Evolutionary conservation across 331 rosid species (phyloP), one percentile per base, ranked within the genome.

Genomic region (Telfairia occidentalis): DNA sequence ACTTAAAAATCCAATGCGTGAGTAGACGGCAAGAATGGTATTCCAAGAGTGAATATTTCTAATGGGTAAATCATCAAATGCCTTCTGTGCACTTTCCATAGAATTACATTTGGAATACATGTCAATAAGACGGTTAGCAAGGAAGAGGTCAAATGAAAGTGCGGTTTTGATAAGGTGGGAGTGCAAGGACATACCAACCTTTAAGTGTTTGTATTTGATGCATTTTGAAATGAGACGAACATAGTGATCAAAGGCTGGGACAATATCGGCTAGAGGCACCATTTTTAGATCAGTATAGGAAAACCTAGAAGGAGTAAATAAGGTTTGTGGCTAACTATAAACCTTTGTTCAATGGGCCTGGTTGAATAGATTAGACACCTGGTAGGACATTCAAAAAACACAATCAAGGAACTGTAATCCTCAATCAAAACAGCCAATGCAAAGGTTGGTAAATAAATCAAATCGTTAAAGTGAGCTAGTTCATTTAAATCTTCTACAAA

Each of bases 21-120:
- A 82, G 78, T 87, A 82, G 29, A 45, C 2, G 0, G 86, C 73
- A 7, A 89, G 75, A 53, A 89, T 66, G 40, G 78, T 82, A 81
- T 89, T 89, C 95, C 90, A 89, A n/a, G 95, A 82, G 71, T 83
- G 90, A 2, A 86, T 64, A 64, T 74, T 85, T 81, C 75, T 87
- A 58, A 53, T 61, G 43, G 86, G 85, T 35, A 85, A 80, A 71
- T 89, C 90, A 28, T 84, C 84, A 52, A 89, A 84, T 52, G 80
- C 79, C 45, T 78, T 85, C 3, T 76, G 80, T 16, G 80, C 58
- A 83, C 85, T 65, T 45, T 84, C 82, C 6, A 79, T 30, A 65
- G 81, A 74, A 75, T 78, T 81, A 69, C 88, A 85, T 58, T 87
- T 89, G 48, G 86, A 78, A 76, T 89, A 89, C 78, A 81, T 73